Conservation (phyloP, 1,284 basidiomycete species). For the Cutaneotrichosporon sp. region DNA sequence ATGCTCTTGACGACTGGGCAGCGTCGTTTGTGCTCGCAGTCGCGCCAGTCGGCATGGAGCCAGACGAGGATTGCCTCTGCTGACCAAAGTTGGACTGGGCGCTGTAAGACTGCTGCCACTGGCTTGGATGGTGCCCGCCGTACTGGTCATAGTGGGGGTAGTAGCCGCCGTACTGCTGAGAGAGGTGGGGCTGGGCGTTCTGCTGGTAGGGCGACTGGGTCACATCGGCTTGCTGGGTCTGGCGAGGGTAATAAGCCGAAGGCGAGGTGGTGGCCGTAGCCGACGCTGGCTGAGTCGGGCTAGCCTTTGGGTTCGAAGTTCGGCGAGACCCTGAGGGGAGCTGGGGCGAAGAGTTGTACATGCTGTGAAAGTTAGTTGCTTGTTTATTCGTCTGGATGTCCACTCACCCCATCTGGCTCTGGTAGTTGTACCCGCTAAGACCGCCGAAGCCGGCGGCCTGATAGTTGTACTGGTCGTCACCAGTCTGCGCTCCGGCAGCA, state of each 20-base stretch:
- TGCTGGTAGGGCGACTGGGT: conserved; percentile 26
- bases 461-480: conserved; percentile 30
- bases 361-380: conserved; percentile 9
- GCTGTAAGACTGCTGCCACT: conserved; percentile 25
- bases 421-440: conserved; percentile 29
- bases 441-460: conserved; percentile 25
- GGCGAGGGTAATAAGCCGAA: conserved; percentile 34
- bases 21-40: conserved; percentile 12
- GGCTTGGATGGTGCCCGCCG: conserved; percentile 18
- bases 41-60: conserved; percentile 17
- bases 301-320: conserved; percentile 32
- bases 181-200: conserved; percentile 15
- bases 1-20: conserved; percentile 8
- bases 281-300: conserved; percentile 27
- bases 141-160: conserved; percentile 24
- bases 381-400: not conserved
- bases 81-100: conserved; percentile 13
- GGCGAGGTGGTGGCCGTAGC: conserved; percentile 33
- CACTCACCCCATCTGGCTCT: conserved; percentile 33
- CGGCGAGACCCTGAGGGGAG: conserved; percentile 34
- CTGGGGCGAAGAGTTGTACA: conserved; percentile 33
- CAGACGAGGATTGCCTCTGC: conserved; percentile 21
- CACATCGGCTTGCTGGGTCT: conserved; percentile 15
- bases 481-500: conserved; percentile 25
- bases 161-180: conserved; percentile 24